Evolutionary conservation across 2,329 filamentous ascomycete species (phyloP), one percentile per base, ranked within the genome.

Genomic region (Lasiodiplodia hormozganensis): DNA sequence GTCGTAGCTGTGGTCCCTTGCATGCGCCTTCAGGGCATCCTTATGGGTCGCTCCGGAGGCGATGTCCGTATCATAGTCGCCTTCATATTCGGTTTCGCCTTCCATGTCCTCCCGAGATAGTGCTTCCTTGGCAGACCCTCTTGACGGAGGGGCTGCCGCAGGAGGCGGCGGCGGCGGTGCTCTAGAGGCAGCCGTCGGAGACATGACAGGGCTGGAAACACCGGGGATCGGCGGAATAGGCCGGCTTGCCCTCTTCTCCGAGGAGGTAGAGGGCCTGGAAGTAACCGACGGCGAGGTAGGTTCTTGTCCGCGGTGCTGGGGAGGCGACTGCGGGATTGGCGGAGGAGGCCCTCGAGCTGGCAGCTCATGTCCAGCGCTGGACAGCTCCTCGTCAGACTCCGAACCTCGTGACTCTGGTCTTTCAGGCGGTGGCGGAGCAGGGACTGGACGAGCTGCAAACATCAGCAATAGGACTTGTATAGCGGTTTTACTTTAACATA

Each of bases 61-160:
- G 76, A 98, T 98, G 77, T 98, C 96, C 7, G 96, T 98, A 74
- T 98, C 96, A 77, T 98, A 98, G 76, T 98, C 96, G 7, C 95
- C 96, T 77, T 99, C 96, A 76, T 98, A 98, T 76, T 97, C 95
- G 0, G 93, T 96, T 40, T 93, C 87, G 75, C 96, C 94, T 69
- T 92, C 93, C 69, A 91, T 90, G 31, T 89, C 90, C 16, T 90
- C 90, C 51, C 86, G 81, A 2, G 70, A 49, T 16, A 74, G 72
- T 25, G 71, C 73, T 21, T 80, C 78, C 34, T 71, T 72, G 36
- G 77, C 78, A 2, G 67, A 68, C 38, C 78, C 77, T n/a, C 80
- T 76, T 65, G 75, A 78, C n/a, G 77, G 77, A 56, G 79, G 78
- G 14, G 76, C 76, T 31, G 75, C 73, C 28, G 75, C 76, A 12